Evolutionary conservation across 371 early-diverging fungal genomes (phyloP).

Genomic region (Mucor indicus): DNA sequence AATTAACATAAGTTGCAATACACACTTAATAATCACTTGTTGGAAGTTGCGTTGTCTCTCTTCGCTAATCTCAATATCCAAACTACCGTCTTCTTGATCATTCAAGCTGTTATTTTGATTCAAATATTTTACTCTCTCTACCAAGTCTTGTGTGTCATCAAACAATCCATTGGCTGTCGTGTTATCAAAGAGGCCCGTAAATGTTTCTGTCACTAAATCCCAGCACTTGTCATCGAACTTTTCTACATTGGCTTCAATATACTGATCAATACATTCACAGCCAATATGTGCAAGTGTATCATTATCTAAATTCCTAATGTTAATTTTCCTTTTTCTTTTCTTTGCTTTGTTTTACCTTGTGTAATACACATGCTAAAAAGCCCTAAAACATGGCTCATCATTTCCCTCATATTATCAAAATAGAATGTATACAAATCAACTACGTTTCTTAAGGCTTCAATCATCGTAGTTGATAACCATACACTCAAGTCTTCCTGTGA

Average conservation of each 20-base stretch:
- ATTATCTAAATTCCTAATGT: slow-evolving; percentile 52
- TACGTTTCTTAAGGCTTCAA: slow-evolving; percentile 85
- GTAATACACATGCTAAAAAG: slow-evolving; percentile 79
- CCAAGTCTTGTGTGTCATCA: slow-evolving; percentile 50
- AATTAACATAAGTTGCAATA: slow-evolving; percentile 74
- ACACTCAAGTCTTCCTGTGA: slow-evolving; percentile 50
- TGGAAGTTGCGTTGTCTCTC: slow-evolving; percentile 69
- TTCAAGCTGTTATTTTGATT: not conserved
- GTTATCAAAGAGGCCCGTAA: slow-evolving; percentile 69
- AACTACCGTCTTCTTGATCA: not conserved
- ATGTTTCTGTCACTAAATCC: slow-evolving; percentile 67
- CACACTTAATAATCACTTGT: slow-evolving; percentile 75
- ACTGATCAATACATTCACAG: slow-evolving; percentile 84
- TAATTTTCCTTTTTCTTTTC: not conserved
- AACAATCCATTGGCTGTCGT: slow-evolving; percentile 84
- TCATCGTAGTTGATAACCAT: slow-evolving; percentile 62
- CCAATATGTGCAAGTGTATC: slow-evolving; percentile 92
- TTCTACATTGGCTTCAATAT: slow-evolving; percentile 75
- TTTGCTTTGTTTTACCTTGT: slow-evolving; percentile 49
- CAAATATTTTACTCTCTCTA: slow-evolving; percentile 28
- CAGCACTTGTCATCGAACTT: slow-evolving; percentile 69
- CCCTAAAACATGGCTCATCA: slow-evolving; percentile 76
- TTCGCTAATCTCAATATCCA: slow-evolving; percentile 27
- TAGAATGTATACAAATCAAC: slow-evolving; percentile 82
- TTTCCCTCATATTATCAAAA: slow-evolving; percentile 64